Base-by-base conservation (phyloP, 441 rosid genomes). In the Mallotus japonicus region DNA sequence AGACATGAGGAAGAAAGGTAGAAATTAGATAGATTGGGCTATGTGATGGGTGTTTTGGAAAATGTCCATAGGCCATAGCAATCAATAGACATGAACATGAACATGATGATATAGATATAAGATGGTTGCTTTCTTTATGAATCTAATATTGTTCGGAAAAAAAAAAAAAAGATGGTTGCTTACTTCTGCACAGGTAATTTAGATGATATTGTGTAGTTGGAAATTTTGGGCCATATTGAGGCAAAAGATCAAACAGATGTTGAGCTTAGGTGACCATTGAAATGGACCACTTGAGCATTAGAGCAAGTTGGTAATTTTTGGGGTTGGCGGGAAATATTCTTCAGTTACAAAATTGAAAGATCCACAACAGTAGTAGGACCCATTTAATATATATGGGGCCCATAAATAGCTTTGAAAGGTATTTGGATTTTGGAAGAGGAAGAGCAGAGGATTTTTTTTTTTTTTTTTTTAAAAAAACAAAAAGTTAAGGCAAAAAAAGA, bases 221-320 rank as follows among this genome's bases (percentile, higher is more conserved):
- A 0, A 53, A 3, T 1, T 54, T 54, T 54, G 8, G 57, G 20
- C 57, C 57, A 54, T 15, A 8, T 5, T n/a, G 50, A 12, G 19
- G 17, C 24, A n/a, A 12, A 42, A 40, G 34, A 8, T 34, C 5
- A 34, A 34, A 34, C 40, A 34, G 0, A 34, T 3, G 47, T 6
- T 1, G 47, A 44, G 34, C 34, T 16, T 59, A n/a, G n/a, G n/a
- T n/a, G n/a, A 20, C 32, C 17, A 1, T 46, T 7, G 62, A 59
- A 62, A 42, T 17, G 86, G 80, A 80, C 82, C 79, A 76, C 81
- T 61, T 16, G 0, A 0, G 69, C 84, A 76, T 66, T 15, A 55
- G 34, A 2, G n/a, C 77, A 44, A 69, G 79, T 34, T 62, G 66
- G 67, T 28, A 13, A 64, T 15, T 24, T 55, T 22, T 19, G 50